Base-by-base conservation (phyloP, 176 grass and related monocot species). In the Puccinellia tenuiflora region DNA sequence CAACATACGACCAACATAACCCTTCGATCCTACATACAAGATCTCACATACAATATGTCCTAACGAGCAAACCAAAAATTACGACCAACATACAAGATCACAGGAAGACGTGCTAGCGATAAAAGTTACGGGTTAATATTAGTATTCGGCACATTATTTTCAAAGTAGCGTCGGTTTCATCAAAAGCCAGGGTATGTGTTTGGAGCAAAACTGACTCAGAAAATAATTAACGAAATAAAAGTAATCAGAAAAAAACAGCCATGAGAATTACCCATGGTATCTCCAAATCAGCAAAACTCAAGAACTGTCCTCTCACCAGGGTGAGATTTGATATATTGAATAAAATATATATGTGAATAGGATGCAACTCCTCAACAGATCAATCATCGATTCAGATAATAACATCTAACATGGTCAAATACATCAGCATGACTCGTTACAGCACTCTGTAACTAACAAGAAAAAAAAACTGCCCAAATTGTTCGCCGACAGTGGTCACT, bases 371-470 rank as follows among this genome's bases (percentile, higher is more conserved):
- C 24, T 31, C 33, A 68, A 4, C 64, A 61, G n/a, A 86, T 37
- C 54, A 80, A 86, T 63, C 56, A 73, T 43, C 63, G 46, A 86
- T 64, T 14, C 42, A 73, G 57, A 45, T 35, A 68, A 20, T 67
- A 56, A 68, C 43, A 69, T 68, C 37, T 68, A 77, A 21, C 34
- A 59, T 46, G 53, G 33, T 38, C 51, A 57, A 77, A 48, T 14
- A 67, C 11, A 68, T 39, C 66, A 54, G 9, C 63, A 81, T 53
- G 21, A 38, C 21, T 34, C 29, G 22, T 34, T 65, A 78, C 55
- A 78, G 6, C 26, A 43, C 51, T 43, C 16, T 29, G 5, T 79
- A 65, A 16, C 22, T 65, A n/a, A 25, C 18, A 81, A n/a, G n/a
- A n/a, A n/a, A n/a, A n/a, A n/a, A 18, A 34, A 54, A 52, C 48